phyloP scores from a whole-genome alignment of 1,284 basidiomycete species.

The Trichosporon faecale region DNA sequence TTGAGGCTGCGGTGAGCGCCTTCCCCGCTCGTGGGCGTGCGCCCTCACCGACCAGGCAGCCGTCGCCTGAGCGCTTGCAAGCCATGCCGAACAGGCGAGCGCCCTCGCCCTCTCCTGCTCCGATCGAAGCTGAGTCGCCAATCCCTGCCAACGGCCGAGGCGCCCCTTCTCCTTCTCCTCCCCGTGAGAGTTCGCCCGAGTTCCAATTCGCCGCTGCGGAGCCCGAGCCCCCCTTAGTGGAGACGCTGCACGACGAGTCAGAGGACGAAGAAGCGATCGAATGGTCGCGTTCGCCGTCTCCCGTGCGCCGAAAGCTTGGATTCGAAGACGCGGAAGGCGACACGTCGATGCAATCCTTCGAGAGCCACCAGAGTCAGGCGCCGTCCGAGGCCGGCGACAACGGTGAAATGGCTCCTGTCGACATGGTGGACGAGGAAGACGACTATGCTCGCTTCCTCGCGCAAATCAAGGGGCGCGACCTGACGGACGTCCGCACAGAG shows the following conservation, averaged over 20 bases:
- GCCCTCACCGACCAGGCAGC: background rate
- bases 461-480: slow-evolving; percentile 76
- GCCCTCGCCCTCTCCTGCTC: background rate
- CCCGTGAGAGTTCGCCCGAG: background rate
- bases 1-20: too few species aligned
- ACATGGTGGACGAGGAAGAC: slow-evolving; percentile 74
- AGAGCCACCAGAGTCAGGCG: background rate
- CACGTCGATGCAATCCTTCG: slow-evolving; percentile 4
- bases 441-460: slow-evolving; percentile 90
- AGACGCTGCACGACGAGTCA: slow-evolving; percentile 17
- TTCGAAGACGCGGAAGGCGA: background rate
- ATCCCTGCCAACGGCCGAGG: background rate
- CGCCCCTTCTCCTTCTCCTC: background rate
- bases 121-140: background rate
- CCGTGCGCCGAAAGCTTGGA: slow-evolving; percentile 21
- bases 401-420: slow-evolving; percentile 62
- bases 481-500: slow-evolving; percentile 76
- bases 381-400: slow-evolving; percentile 37
- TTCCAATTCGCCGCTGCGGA: background rate
- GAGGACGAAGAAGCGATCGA: slow-evolving; percentile 42
- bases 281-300: slow-evolving; percentile 49
- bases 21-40: background rate
- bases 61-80: background rate
- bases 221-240: background rate
- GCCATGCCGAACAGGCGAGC: background rate